phyloP scores from a whole-genome alignment of 768 basidiomycete species.

The Rubroboletus satanas region DNA sequence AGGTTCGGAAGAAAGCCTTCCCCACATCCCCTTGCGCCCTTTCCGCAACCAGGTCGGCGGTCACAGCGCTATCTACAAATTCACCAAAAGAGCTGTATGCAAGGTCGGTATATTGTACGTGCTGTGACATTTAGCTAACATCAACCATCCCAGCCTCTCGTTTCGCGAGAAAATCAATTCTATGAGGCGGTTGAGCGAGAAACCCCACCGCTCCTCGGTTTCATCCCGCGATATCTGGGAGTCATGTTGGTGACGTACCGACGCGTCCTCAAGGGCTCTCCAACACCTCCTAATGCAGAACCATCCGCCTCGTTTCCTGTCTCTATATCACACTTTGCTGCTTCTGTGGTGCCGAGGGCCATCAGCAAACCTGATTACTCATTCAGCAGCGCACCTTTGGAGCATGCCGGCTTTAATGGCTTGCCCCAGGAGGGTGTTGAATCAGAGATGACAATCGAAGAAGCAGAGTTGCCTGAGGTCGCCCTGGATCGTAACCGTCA shows the following conservation, averaged over 20 bases:
- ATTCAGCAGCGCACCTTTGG: neutral
- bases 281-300: constrained; percentile 21
- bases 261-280: constrained; percentile 52
- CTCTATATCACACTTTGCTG: constrained; percentile 21
- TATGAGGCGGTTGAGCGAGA: constrained; percentile 96
- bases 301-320: constrained; percentile 13
- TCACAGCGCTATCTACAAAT: constrained; percentile 95
- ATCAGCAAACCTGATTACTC: constrained; percentile 24
- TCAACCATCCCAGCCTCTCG: constrained; percentile 66
- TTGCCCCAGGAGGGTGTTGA: constrained; percentile 29
- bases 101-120: constrained; percentile 60
- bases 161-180: constrained; percentile 94
- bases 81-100: constrained; percentile 95
- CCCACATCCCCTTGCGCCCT: constrained; percentile 89
- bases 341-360: constrained; percentile 27
- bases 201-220: constrained; percentile 86
- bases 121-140: constrained; percentile 6
- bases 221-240: constrained; percentile 96
- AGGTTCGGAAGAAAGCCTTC: constrained; percentile 56
- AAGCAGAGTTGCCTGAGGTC: constrained; percentile 92
- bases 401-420: neutral
- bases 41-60: constrained; percentile 99
- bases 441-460: constrained; percentile 49
- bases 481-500: constrained; percentile 90
- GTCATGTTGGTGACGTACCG: constrained; percentile 99